Evolutionary conservation across 192 early-diverging fungal genomes (phyloP).

Genomic region (Entomortierella parvispora): DNA sequence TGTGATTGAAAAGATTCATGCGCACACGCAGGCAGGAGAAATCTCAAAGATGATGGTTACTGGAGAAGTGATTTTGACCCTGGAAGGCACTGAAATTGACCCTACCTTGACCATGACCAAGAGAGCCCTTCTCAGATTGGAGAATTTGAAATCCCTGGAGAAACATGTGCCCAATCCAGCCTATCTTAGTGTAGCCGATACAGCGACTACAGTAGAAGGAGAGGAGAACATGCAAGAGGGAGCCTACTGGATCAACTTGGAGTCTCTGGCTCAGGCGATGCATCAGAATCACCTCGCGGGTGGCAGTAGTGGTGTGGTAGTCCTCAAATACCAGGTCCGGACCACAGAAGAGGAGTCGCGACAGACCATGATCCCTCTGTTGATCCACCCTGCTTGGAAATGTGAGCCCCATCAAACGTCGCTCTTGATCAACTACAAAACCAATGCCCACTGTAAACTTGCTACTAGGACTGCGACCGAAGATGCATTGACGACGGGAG

Average conservation of each 20-base stretch:
- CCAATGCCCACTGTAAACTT: conserved; percentile 45
- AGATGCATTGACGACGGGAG: background rate
- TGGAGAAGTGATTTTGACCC: conserved; percentile 58
- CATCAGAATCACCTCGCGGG: conserved; percentile 12
- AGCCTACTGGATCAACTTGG: conserved; percentile 51
- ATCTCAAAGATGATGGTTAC: conserved; percentile 54
- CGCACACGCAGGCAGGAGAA: conserved; percentile 53
- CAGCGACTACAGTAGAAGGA: no score
- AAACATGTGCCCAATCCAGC: conserved; percentile 46
- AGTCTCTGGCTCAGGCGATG: conserved; percentile 38
- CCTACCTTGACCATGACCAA: conserved; percentile 6
- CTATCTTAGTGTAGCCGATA: conserved; percentile 37
- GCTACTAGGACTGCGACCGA: background rate
- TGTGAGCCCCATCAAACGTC: conserved; percentile 59
- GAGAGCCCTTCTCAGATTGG: conserved; percentile 45
- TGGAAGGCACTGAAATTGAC: conserved; percentile 20
- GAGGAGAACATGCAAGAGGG: conserved; percentile 31
- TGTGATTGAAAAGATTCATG: conserved; percentile 60
- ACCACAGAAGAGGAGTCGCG: conserved; percentile 25
- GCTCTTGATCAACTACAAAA: conserved; percentile 60
- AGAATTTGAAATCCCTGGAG: conserved; percentile 45
- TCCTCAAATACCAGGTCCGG: conserved; percentile 56
- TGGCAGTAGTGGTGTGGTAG: conserved; percentile 22
- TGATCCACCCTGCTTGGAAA: conserved; percentile 61
- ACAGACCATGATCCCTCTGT: conserved; percentile 41